Percentiles rank a stretch among this genome's conserved stretches.
Conservation (phyloP, 148 eudicot genomes). For the Arctostaphylos glauca region DNA sequence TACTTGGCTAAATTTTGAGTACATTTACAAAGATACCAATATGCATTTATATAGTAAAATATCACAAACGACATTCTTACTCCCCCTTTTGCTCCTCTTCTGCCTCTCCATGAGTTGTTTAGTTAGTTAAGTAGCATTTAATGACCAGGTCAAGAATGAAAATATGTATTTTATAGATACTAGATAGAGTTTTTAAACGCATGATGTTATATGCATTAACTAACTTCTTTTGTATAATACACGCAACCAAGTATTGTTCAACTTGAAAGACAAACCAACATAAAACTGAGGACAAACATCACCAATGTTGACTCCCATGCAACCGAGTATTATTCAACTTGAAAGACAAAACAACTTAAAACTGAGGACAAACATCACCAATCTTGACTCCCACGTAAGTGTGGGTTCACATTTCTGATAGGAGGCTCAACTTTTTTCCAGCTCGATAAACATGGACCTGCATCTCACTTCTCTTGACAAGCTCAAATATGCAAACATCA, state of each 20-base stretch:
- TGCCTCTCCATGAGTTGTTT: not conserved
- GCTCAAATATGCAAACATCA: slow-evolving; percentile 16
- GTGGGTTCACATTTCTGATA: slow-evolving; percentile 7
- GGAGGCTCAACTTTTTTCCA: not conserved
- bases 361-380: not conserved
- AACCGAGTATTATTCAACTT: slow-evolving; percentile 2
- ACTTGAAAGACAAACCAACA: not conserved
- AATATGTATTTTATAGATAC: not conserved
- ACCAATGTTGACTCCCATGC: not conserved
- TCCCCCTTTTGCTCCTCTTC: not conserved
- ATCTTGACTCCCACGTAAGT: not conserved
- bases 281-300: not conserved
- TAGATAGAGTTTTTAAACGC: not conserved
- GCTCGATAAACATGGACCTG: not conserved
- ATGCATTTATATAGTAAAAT: too few relatives aligned
- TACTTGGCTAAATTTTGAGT: not conserved
- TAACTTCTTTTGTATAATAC: not conserved
- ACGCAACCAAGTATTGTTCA: not conserved
- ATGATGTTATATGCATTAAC: not conserved
- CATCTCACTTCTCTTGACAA: not conserved
- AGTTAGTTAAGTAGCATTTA: not conserved
- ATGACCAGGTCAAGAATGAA: not conserved
- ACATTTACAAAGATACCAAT: not conserved
- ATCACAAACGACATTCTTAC: not conserved
- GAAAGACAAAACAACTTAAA: slow-evolving; percentile 1